Percentiles rank a stretch among this genome's conserved stretches.
These are phyloP conservation scores for Sanghuangporus sanghuang DNA, from an alignment of 1,284 basidiomycete genomes.

Conservation along the genomic window DNA sequence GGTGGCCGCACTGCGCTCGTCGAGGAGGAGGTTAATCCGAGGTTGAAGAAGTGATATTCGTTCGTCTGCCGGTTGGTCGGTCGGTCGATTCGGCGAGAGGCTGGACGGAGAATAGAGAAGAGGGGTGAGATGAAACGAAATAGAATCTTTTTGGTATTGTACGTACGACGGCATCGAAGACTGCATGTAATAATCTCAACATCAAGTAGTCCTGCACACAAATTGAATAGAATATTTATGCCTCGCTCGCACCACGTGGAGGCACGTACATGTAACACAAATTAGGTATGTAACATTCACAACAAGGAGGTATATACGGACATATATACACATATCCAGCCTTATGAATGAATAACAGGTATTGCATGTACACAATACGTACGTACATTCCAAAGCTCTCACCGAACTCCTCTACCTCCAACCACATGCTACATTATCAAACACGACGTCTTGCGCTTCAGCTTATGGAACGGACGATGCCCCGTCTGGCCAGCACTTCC, in stretches of 20 bases:
- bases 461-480: neutral
- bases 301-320: too few relatives aligned
- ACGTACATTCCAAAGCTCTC: neutral
- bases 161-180: neutral
- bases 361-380: too few relatives aligned
- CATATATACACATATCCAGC: too few relatives aligned
- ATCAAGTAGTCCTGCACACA: neutral
- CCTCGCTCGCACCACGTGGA: too few relatives aligned
- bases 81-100: neutral
- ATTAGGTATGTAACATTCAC: too few relatives aligned
- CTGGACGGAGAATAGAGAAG: neutral
- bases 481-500: neutral
- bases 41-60: neutral
- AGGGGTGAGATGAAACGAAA: neutral
- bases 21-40: neutral
- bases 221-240: neutral
- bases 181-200: neutral
- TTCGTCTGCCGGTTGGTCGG: neutral
- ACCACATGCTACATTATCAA: slow-evolving; percentile 1
- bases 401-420: neutral
- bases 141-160: neutral
- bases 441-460: slow-evolving; percentile 10
- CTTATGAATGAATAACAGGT: too few relatives aligned
- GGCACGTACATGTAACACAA: too few relatives aligned
- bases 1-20: slow-evolving; percentile 24